A percentile compares a stretch with the other conserved stretches of the same genome.
Conservation (phyloP, 2,329 filamentous ascomycete species). For the Colletotrichum lupini region DNA sequence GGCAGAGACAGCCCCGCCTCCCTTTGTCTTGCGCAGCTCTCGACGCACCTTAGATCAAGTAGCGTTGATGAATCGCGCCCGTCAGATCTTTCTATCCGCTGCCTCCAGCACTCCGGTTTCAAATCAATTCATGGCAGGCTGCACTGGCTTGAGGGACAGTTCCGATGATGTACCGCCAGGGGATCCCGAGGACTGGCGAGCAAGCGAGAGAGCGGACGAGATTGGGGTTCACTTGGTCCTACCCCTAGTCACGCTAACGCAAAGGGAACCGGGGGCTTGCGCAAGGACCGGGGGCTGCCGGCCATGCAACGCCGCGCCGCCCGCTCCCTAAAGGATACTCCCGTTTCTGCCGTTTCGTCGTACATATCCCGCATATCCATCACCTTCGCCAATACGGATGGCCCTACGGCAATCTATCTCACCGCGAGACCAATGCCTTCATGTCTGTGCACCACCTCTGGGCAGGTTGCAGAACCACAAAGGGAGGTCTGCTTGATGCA, state of each 20-base stretch:
- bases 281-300: conserved; percentile 34
- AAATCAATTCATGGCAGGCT: conserved; percentile 8
- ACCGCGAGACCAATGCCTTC: conserved; percentile 13
- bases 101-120: conserved; percentile 7
- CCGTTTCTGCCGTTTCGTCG: conserved; percentile 34
- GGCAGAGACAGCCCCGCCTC: conserved; percentile 33
- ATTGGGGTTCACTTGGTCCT: neutral
- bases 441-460: conserved; percentile 9
- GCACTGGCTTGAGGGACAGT: conserved; percentile 2
- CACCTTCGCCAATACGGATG: conserved; percentile 20
- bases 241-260: conserved; percentile 25
- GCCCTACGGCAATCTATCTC: conserved; percentile 18
- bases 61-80: neutral
- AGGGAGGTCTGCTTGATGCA: conserved; percentile 8
- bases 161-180: conserved; percentile 7
- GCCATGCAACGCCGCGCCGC: conserved; percentile 36
- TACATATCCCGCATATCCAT: conserved; percentile 36
- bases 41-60: conserved; percentile 1
- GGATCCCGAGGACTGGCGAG: neutral
- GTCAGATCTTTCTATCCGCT: neutral
- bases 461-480: neutral
- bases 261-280: conserved; percentile 22
- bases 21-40: conserved; percentile 29
- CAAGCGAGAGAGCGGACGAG: neutral
- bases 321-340: conserved; percentile 37